These are phyloP conservation scores for Phallus indusiatus DNA, from an alignment of 768 basidiomycete genomes.

Conservation along the genomic window DNA sequence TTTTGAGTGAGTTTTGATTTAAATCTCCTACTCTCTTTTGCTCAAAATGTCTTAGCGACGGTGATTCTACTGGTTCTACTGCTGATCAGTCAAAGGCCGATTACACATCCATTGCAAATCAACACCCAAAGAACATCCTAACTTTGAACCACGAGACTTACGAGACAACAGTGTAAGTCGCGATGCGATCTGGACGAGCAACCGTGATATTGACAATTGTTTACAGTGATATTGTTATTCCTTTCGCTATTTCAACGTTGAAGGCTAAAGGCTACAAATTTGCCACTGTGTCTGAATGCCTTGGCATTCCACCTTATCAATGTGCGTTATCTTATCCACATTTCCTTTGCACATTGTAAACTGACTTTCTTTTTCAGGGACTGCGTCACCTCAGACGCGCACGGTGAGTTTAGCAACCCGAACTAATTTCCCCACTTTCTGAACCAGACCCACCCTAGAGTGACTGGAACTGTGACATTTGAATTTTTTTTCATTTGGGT, in stretches of 20 bases:
- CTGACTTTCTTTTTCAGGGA: not conserved
- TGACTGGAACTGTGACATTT: not conserved
- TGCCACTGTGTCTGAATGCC: slow-evolving; percentile 19
- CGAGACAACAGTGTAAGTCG: slow-evolving; percentile 11
- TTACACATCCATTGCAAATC: slow-evolving; percentile 12
- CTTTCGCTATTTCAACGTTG: slow-evolving; percentile 16
- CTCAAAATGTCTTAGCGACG: not conserved
- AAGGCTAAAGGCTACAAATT: slow-evolving; percentile 16
- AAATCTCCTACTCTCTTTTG: not conserved
- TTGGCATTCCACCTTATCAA: slow-evolving; percentile 13
- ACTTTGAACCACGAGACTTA: slow-evolving; percentile 20
- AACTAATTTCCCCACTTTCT: not conserved
- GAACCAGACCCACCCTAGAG: not conserved
- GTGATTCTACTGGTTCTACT: slow-evolving; percentile 12
- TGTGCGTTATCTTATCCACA: not conserved
- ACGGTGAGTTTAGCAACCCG: not conserved
- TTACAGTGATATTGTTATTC: slow-evolving; percentile 13
- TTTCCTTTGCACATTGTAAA: not conserved
- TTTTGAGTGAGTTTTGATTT: slow-evolving; percentile 13
- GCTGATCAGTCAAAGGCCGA: slow-evolving; percentile 1
- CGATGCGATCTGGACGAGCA: not conserved
- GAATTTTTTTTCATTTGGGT: too few species aligned
- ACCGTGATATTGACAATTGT: not conserved
- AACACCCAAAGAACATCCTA: slow-evolving; percentile 13
- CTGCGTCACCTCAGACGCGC: not conserved